phyloP scores from a whole-genome alignment of 176 grass and related monocot species.

The Aegilops speltoides region DNA sequence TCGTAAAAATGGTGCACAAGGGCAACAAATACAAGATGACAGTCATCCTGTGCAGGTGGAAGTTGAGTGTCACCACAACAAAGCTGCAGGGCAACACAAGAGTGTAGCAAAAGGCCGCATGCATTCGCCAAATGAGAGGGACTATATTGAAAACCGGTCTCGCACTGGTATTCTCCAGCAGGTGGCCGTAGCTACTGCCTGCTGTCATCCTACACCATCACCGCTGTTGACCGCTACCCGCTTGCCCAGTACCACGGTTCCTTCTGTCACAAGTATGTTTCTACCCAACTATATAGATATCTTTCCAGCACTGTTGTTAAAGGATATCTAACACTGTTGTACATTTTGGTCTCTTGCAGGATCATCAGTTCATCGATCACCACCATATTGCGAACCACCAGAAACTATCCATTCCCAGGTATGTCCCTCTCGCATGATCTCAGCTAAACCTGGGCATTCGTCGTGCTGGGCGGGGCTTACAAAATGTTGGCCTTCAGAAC shows the following conservation, averaged over 20 bases:
- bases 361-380: background rate
- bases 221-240: background rate
- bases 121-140: background rate
- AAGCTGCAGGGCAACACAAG: background rate
- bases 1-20: background rate
- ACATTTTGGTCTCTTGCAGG: constrained; percentile 4
- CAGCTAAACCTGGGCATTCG: no score
- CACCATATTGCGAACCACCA: background rate
- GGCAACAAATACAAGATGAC: constrained; percentile 16
- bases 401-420: constrained; percentile 16
- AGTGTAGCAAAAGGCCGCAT: background rate
- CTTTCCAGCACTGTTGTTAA: constrained; percentile 3
- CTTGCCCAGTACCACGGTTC: background rate
- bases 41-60: background rate
- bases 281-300: constrained; percentile 12
- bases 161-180: background rate
- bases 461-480: no score
- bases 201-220: background rate
- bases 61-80: background rate
- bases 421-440: background rate
- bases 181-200: background rate
- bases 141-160: background rate
- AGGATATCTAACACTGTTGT: background rate
- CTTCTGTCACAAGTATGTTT: constrained; percentile 30
- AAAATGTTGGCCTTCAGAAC: no score